These are phyloP conservation scores for Ceratocystis ficicola DNA, from an alignment of 2,329 filamentous ascomycete species.

Conservation along the genomic window DNA sequence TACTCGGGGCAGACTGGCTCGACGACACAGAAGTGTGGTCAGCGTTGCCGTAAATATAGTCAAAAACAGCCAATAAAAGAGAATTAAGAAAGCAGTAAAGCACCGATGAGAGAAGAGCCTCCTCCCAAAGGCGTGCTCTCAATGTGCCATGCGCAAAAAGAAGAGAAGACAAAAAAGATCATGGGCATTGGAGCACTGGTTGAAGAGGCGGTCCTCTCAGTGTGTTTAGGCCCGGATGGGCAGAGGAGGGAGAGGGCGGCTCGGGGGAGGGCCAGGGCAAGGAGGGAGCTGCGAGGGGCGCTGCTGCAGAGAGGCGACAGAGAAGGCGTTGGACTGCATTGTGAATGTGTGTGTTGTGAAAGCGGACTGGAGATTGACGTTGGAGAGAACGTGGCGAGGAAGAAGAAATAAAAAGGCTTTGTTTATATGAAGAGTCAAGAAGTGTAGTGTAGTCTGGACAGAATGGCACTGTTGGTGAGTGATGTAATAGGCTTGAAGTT, in stretches of 20 bases:
- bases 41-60: neutral
- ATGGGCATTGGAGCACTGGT: neutral
- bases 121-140: no score
- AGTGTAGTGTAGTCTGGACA: neutral
- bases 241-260: conserved; percentile 51
- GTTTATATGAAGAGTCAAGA: neutral
- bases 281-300: conserved; percentile 55
- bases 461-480: neutral
- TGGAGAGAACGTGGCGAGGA: no score
- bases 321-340: conserved; percentile 19
- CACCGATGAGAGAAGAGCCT: neutral
- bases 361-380: neutral
- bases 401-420: no score
- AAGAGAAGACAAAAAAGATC: neutral
- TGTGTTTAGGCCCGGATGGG: conserved; percentile 44
- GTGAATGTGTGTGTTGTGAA: conserved; percentile 24
- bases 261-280: conserved; percentile 54
- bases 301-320: conserved; percentile 32
- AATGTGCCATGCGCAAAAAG: neutral
- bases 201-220: neutral
- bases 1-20: neutral
- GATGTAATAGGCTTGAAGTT: neutral
- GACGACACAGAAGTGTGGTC: neutral
- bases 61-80: neutral
- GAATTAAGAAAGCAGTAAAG: neutral